Evolutionary conservation across 768 basidiomycete genomes (phyloP).

Genomic region (Megacollybia marginata): DNA sequence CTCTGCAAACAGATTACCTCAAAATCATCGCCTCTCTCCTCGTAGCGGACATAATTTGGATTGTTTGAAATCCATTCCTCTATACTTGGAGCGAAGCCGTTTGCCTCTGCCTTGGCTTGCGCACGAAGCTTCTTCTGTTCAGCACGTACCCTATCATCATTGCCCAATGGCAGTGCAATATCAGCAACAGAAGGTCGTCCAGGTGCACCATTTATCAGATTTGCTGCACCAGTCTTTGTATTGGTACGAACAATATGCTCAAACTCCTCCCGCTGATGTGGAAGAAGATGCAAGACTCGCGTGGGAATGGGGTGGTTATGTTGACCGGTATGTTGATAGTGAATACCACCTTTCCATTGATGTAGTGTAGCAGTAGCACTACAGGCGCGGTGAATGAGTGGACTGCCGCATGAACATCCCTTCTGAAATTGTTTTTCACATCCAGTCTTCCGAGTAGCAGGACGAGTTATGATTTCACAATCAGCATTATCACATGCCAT

Average conservation of each 20-base stretch:
- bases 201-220: background rate
- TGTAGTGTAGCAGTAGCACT: too few relatives aligned
- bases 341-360: too few relatives aligned
- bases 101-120: background rate
- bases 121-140: background rate
- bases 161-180: background rate
- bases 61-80: background rate
- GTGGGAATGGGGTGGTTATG: conserved; percentile 3
- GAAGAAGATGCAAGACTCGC: background rate
- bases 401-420: too few relatives aligned
- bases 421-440: too few relatives aligned
- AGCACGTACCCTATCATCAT: background rate
- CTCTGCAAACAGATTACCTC: background rate
- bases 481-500: too few relatives aligned
- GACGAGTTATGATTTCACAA: too few relatives aligned
- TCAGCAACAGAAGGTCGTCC: background rate
- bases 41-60: background rate
- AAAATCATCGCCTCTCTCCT: background rate
- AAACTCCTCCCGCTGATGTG: background rate
- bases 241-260: background rate
- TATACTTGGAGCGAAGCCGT: background rate
- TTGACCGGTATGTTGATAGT: too few relatives aligned
- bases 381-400: too few relatives aligned
- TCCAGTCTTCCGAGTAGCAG: too few relatives aligned
- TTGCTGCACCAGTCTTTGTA: background rate